Percentiles rank a stretch among this genome's conserved stretches.
phyloP scores from a whole-genome alignment of 768 basidiomycete genomes.

The Boletus sensibilis region DNA sequence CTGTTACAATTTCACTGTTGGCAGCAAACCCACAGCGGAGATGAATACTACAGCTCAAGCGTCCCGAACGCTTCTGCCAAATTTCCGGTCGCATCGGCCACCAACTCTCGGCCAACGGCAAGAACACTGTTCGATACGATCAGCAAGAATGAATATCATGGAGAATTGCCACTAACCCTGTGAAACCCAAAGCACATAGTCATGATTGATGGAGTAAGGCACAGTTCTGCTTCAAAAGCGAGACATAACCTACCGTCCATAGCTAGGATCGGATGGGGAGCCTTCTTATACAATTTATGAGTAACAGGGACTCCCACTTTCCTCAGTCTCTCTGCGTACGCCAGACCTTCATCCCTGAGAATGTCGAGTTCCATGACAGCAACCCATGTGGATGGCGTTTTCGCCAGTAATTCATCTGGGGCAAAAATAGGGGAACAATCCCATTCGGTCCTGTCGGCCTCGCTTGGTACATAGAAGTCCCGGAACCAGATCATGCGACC shows the following conservation, averaged over 20 bases:
- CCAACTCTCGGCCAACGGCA: slow-evolving; percentile 36
- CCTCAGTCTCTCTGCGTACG: slow-evolving; percentile 58
- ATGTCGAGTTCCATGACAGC: slow-evolving; percentile 69
- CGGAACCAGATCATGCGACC: slow-evolving; percentile 76
- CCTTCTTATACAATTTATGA: slow-evolving; percentile 56
- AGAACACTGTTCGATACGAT: slow-evolving; percentile 34
- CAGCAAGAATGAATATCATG: background rate
- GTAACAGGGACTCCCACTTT: slow-evolving; percentile 54
- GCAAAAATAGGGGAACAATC: slow-evolving; percentile 72
- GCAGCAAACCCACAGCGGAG: background rate
- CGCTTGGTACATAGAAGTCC: slow-evolving; percentile 63
- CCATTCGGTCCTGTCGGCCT: slow-evolving; percentile 61
- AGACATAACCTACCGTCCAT: slow-evolving; percentile 58
- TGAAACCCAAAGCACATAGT: background rate
- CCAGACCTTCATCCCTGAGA: slow-evolving; percentile 64
- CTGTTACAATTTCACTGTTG: background rate
- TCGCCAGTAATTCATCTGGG: slow-evolving; percentile 51
- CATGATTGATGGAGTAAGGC: background rate
- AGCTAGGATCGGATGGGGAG: slow-evolving; percentile 71
- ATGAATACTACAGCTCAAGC: background rate
- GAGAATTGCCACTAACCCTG: slow-evolving; percentile 23
- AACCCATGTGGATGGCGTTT: slow-evolving; percentile 61
- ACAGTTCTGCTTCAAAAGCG: background rate
- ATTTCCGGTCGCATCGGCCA: slow-evolving; percentile 37
- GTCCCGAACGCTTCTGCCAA: slow-evolving; percentile 35